phyloP scores from a whole-genome alignment of 176 grass and related monocot genomes.

The Aegilops umbellulata region DNA sequence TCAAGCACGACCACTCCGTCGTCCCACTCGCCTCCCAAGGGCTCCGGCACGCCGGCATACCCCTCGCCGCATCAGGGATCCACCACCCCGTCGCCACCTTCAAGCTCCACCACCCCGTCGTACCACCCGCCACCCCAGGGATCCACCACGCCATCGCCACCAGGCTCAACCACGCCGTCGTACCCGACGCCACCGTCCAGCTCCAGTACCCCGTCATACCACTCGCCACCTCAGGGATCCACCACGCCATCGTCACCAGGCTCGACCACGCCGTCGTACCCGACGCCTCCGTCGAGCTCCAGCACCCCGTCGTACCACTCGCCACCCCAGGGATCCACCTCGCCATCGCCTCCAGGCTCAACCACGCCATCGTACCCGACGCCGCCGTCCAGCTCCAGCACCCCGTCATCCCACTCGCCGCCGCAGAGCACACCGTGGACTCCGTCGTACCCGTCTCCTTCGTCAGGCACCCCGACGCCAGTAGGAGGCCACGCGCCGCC shows the following conservation, averaged over 20 bases:
- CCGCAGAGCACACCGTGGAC: not conserved
- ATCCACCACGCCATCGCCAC: not conserved
- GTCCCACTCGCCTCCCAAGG: not conserved
- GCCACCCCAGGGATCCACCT: not conserved
- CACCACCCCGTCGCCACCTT: constrained; percentile 17
- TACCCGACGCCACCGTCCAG: constrained; percentile 17
- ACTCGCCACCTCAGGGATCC: not conserved
- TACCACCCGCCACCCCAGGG: not conserved
- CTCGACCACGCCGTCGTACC: constrained; percentile 11
- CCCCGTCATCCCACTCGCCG: constrained; percentile 17
- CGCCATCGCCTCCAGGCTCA: constrained; percentile 17
- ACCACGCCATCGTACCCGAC: not conserved
- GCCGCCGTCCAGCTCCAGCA: constrained; percentile 1
- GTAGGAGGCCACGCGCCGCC: constrained; percentile 31
- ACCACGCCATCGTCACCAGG: not conserved
- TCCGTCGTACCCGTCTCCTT: not conserved
- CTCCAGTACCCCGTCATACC: not conserved
- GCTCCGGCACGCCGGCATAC: not conserved
- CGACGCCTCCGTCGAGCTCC: not conserved
- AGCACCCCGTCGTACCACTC: constrained; percentile 12
- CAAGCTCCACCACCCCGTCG: not conserved
- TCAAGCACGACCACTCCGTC: not conserved
- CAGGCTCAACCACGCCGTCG: not conserved
- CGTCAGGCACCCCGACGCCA: not conserved
- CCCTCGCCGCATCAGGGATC: constrained; percentile 27